Base-by-base conservation (phyloP, 225 moss, liverwort and hornwort genomes). In the Marchantia paleacea region DNA sequence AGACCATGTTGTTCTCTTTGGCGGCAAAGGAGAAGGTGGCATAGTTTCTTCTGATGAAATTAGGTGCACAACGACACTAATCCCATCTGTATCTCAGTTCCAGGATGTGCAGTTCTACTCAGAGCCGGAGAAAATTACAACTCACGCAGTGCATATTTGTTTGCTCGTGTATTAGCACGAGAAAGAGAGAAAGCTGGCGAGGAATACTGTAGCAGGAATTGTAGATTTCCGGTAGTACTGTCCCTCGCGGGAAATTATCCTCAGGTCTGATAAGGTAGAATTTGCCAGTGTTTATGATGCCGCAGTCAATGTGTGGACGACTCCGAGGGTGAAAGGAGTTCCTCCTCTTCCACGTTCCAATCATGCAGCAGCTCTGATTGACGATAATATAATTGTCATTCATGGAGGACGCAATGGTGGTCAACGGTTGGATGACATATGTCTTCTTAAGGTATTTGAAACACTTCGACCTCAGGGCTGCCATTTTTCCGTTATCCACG, bases 391-490 rank as follows among this genome's bases (percentile, higher is more conserved):
- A 14, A 80, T 96, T 75, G 86, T 90, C 8, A 79, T 96, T 52
- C 87, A 94, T 65, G 96, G 96, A n/a, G 96, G 96, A 58, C 90
- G 96, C 14, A 92, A 90, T 78, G 92, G 91, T 67, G 85, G 85
- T 70, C 88, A 89, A 82, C 89, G 96, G 31, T 69, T 96, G 73
- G 79, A 83, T 39, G 96, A 96, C 81, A 75, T 76, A 12, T 89
- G 76, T 72, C 79, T 83, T 4, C 89, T 96, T 16, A 76, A 80
- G 88, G 96, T 94, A 77, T 49, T 30, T 13, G 12, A 25, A 52
- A 51, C 12, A 19, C 72, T 24, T 58, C 52, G 49, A 22, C 70
- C 39, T 22, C 19, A 31, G 12, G 58, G 12, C 58, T 72, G 19
- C 57, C 58, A 51, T 0, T 31, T 25, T 20, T 13, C n/a, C 69